Evolutionary conservation across 1,284 basidiomycete genomes (phyloP).

Genomic region (Chalciporus sp.): DNA sequence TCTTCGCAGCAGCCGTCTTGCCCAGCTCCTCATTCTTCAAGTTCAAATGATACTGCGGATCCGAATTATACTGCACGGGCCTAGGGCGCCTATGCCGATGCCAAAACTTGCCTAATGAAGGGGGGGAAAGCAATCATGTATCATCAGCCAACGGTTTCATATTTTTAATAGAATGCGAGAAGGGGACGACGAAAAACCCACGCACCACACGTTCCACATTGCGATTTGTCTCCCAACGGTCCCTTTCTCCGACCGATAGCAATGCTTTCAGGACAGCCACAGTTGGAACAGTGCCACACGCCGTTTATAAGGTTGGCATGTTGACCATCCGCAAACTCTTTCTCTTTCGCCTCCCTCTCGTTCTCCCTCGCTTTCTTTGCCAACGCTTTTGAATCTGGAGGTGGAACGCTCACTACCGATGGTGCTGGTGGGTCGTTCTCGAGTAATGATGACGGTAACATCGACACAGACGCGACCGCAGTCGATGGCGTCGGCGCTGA

Average conservation of each 20-base stretch:
- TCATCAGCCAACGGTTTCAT: slow-evolving; percentile 6
- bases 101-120: slow-evolving; percentile 75
- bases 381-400: slow-evolving; percentile 48
- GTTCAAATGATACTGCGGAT: slow-evolving; percentile 67
- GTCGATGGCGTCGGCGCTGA: slow-evolving; percentile 63
- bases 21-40: slow-evolving; percentile 59
- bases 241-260: slow-evolving; percentile 86
- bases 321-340: slow-evolving; percentile 78
- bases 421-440: slow-evolving; percentile 56
- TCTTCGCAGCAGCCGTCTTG: slow-evolving; percentile 50
- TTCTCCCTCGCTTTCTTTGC: slow-evolving; percentile 70
- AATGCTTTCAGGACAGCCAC: slow-evolving; percentile 84
- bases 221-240: slow-evolving; percentile 85
- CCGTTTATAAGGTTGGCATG: slow-evolving; percentile 82
- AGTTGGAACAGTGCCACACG: slow-evolving; percentile 92
- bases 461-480: slow-evolving; percentile 57
- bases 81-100: slow-evolving; percentile 79
- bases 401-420: slow-evolving; percentile 33
- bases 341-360: slow-evolving; percentile 79
- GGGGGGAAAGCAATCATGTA: background rate
- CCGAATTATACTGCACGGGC: slow-evolving; percentile 75
- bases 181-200: slow-evolving; percentile 17
- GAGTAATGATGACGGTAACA: slow-evolving; percentile 50
- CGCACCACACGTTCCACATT: slow-evolving; percentile 91
- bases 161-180: background rate